Evolutionary conservation across 441 rosid genomes (phyloP), one percentile per base, ranked within the genome.

Genomic region (Populus hybrid): DNA sequence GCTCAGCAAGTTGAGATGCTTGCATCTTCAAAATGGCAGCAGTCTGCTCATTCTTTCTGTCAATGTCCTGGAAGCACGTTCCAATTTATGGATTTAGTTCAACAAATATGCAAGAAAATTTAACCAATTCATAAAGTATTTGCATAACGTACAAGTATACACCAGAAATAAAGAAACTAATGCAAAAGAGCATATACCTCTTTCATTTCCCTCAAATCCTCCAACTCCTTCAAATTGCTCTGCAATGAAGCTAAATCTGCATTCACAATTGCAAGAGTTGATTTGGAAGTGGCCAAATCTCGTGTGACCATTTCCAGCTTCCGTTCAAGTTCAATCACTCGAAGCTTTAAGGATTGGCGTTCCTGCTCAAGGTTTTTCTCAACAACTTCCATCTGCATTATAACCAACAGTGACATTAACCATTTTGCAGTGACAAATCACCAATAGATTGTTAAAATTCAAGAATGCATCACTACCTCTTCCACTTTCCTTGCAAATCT

Each of bases 11-110:
- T 88, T 94, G 98, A 75, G 90, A 85, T 74, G 91, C 96, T 82
- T 96, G 99, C 99, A 91, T 94, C 87, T 91, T 96, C 88, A 96
- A 84, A 84, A 96, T 93, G 74, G 97, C 89, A 81, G 98, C 98
- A 80, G 98, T 96, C 87, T 92, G 98, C 84, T 93, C 96, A 82
- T 96, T 96, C 83, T 96, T 94, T 83, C 98, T 86, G 77, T 96
- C 98, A 74, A 93, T 96, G 84, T 96, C 99, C 99, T 96, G 77
- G 76, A 80, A 76, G 26, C 68, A 82, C 50, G 80, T 73, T 74
- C n/a, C 53, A 65, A 74, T 16, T 32, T 16, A 67, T 23, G 8
- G 61, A 70, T 61, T 65, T 7, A 42, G 72, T 18, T 18, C 16
- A 63, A 75, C 10, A 30, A 73, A 50, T 50, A 34, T 30, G n/a